Conservation (phyloP, 1,139 yeast species). For the Taphrina deformans region DNA sequence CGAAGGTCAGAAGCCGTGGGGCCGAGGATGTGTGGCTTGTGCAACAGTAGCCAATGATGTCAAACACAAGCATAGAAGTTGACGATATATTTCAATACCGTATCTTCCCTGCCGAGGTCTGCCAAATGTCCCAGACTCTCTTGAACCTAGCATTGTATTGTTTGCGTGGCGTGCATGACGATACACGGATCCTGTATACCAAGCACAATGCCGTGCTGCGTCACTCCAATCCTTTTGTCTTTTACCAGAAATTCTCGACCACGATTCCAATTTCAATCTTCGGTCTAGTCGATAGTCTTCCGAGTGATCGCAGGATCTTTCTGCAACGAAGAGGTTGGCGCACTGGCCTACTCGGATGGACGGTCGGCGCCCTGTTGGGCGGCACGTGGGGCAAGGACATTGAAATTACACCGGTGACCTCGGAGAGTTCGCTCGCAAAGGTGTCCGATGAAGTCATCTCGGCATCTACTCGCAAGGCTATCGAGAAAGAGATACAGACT, state of each 20-base stretch:
- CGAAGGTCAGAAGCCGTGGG: not conserved
- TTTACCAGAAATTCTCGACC: slow-evolving; percentile 24
- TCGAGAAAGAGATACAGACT: slow-evolving; percentile 6
- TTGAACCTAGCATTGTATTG: slow-evolving; percentile 15
- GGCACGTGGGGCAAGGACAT: slow-evolving; percentile 28
- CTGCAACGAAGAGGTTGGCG: slow-evolving; percentile 28
- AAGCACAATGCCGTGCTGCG: slow-evolving; percentile 14
- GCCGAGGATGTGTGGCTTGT: not conserved
- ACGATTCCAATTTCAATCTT: slow-evolving; percentile 13
- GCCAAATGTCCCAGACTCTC: slow-evolving; percentile 10
- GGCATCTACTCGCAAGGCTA: not conserved
- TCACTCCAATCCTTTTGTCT: slow-evolving; percentile 22
- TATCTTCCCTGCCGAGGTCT: not conserved
- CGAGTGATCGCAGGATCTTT: slow-evolving; percentile 20
- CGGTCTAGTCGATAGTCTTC: not conserved
- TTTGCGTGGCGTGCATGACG: slow-evolving; percentile 28
- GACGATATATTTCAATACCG: not conserved
- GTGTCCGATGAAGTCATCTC: slow-evolving; percentile 8
- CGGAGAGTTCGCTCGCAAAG: slow-evolving; percentile 1
- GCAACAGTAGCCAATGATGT: not conserved
- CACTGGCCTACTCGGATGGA: slow-evolving; percentile 29
- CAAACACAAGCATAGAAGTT: not conserved
- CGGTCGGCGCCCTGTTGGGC: slow-evolving; percentile 26
- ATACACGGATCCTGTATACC: slow-evolving; percentile 12
- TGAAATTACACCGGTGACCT: slow-evolving; percentile 21